Base-by-base conservation (phyloP, 495 filamentous ascomycete genomes). In the Penicillium roqueforti region DNA sequence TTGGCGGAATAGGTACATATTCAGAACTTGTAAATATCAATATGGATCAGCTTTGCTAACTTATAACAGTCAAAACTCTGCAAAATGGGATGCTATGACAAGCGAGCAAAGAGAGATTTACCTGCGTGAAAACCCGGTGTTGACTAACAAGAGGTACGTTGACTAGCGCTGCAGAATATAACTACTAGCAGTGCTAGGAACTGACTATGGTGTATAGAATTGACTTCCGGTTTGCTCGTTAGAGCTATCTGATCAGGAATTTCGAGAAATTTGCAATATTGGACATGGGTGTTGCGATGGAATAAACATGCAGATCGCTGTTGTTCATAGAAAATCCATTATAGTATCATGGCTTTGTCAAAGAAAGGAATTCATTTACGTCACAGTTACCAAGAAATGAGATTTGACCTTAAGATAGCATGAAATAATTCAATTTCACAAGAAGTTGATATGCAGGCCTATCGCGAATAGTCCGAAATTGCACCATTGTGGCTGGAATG, bases 81-180 rank as follows among this genome's bases (percentile, higher is more conserved):
- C 59, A 34, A 74, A 65, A 20, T 82, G 78, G 86, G 68, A 75
- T 47, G 65, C 65, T 0, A 83, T 90, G 85, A 78, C 67, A n/a
- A 69, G 74, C 13, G 79, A 76, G 14, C 80, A 90, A 65, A 72
- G 75, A 59, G 61, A 80, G 19, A 62, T 74, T 13, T 92, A 91
- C 61, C 64, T 91, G 10, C 67, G 68, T 4, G 82, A 80, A 3
- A 87, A 84, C 10, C 79, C 62, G 3, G 83, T 85, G 56, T 72
- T 76, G 55, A 87, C 86, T 23, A 88, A 85, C 57, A 89, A 89
- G 68, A 74, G 87, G 71, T 76, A 56, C 1, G 32, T 34, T 6
- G 31, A n/a, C n/a, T n/a, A n/a, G 32, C 13, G 32, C 32, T 34
- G 14, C n/a, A 6, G 32, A 34, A 5, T n/a, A 34, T n/a, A 34